These are phyloP conservation scores for Punica granatum DNA, from an alignment of 345 rosid genomes.

Conservation along the genomic window DNA sequence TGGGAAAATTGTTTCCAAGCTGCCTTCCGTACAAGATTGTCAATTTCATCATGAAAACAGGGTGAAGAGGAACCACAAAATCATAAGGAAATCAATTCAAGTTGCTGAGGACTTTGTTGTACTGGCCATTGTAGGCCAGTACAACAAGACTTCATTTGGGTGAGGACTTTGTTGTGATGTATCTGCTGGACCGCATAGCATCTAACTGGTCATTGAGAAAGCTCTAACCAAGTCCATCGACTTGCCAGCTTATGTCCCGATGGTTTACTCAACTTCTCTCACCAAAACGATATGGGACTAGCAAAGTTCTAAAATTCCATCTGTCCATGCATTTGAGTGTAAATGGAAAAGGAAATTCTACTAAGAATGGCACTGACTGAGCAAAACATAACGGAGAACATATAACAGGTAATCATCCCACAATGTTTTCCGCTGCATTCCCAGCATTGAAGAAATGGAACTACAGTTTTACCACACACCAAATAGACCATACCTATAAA, in stretches of 20 bases:
- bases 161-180: not conserved
- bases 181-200: not conserved
- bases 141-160: not conserved
- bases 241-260: not conserved
- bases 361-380: not conserved
- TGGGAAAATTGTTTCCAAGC: not conserved
- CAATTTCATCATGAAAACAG: not conserved
- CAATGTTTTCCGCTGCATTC: not conserved
- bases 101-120: not conserved
- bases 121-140: not conserved
- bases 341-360: not conserved
- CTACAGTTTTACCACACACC: not conserved
- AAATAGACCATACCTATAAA: not conserved
- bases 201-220: not conserved
- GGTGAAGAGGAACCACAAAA: not conserved
- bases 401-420: not conserved
- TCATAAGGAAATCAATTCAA: not conserved
- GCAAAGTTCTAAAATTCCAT: not conserved
- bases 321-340: not conserved
- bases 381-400: not conserved
- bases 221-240: not conserved
- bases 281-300: not conserved
- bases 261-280: not conserved
- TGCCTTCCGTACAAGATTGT: not conserved
- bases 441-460: not conserved